Evolutionary conservation across 176 grass and related monocot species (phyloP).

Genomic region (Aegilops tauschii): DNA sequence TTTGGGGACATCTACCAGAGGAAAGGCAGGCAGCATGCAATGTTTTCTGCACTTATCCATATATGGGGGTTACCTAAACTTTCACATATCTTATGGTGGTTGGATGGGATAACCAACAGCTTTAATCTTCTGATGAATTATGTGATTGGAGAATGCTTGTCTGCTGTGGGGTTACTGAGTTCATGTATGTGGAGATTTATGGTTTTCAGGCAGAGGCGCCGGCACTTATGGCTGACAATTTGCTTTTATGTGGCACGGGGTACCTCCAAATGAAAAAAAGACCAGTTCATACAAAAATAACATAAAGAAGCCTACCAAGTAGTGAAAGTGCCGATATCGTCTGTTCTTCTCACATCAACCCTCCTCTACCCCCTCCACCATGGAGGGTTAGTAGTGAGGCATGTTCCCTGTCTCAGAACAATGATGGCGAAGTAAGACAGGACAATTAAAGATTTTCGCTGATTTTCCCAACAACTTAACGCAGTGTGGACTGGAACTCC

Average conservation of each 20-base stretch:
- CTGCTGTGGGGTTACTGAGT: not conserved
- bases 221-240: not conserved
- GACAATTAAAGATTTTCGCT: constrained; percentile 30
- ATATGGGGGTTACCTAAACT: constrained; percentile 1
- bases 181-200: constrained; percentile 24
- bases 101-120: not conserved
- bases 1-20: not conserved
- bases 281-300: constrained; percentile 39
- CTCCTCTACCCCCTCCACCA: constrained; percentile 61
- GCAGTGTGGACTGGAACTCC: not conserved
- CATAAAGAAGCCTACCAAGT: constrained; percentile 70
- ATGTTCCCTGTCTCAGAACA: constrained; percentile 81
- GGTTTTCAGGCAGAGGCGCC: not conserved
- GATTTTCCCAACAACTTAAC: constrained; percentile 12
- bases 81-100: not conserved
- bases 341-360: constrained; percentile 77
- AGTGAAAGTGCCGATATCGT: constrained; percentile 58
- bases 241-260: not conserved
- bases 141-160: constrained; percentile 4
- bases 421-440: constrained; percentile 66
- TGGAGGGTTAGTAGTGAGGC: constrained; percentile 71
- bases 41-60: constrained; percentile 9
- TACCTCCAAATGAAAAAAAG: constrained; percentile 43
- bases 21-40: not conserved
- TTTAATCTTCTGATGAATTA: constrained; percentile 7